Evolutionary conservation across 2,329 filamentous ascomycete genomes (phyloP).

Genomic region (Xylaria sp.): DNA sequence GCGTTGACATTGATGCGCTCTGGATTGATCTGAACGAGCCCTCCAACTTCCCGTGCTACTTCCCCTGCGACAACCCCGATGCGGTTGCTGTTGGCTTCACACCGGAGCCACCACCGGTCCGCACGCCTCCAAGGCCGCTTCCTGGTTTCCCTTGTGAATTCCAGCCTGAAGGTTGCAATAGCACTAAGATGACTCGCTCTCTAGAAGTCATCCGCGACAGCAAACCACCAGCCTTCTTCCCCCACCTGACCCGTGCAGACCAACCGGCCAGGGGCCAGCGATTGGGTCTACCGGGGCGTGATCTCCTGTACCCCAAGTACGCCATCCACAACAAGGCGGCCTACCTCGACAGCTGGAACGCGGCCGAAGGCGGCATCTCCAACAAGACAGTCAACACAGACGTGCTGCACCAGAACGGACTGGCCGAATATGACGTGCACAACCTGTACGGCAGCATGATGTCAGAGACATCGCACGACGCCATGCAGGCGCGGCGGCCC

Average conservation of each 20-base stretch:
- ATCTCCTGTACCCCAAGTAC: conserved; percentile 73
- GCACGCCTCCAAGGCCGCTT: conserved; percentile 70
- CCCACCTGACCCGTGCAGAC: conserved; percentile 34
- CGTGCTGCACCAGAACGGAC: conserved; percentile 73
- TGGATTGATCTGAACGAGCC: conserved; percentile 79
- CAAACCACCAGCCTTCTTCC: conserved; percentile 45
- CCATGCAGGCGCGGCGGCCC: conserved; percentile 74
- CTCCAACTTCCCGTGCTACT: conserved; percentile 59
- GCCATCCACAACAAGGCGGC: conserved; percentile 71
- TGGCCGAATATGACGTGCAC: conserved; percentile 78
- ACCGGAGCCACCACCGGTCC: conserved; percentile 70
- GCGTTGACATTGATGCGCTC: conserved; percentile 79
- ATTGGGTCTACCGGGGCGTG: conserved; percentile 68
- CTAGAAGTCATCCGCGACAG: conserved; percentile 43
- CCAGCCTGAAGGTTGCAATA: conserved; percentile 65
- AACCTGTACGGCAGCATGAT: conserved; percentile 83
- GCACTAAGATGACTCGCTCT: conserved; percentile 38
- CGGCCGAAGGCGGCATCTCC: conserved; percentile 58
- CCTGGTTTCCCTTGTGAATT: conserved; percentile 76
- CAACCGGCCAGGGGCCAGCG: conserved; percentile 52
- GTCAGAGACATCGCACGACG: conserved; percentile 70
- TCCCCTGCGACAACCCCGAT: conserved; percentile 63
- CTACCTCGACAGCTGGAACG: conserved; percentile 54
- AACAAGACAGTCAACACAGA: conserved; percentile 74
- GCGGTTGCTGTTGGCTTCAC: conserved; percentile 58